Evolutionary conservation across 345 rosid genomes (phyloP).

Genomic region (Aegle marmelos): DNA sequence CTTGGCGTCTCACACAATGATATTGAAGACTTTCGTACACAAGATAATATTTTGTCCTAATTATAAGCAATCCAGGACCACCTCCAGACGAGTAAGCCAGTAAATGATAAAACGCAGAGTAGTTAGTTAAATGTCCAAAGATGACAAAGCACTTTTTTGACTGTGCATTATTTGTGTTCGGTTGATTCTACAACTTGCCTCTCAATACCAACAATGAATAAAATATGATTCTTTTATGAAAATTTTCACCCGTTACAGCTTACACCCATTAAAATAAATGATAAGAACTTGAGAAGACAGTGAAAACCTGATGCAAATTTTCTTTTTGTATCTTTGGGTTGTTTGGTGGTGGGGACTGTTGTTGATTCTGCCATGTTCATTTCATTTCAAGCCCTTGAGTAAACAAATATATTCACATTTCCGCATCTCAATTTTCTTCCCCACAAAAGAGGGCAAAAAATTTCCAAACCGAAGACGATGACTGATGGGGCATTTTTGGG

Average conservation of each 20-base stretch:
- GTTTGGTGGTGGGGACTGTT: conserved; percentile 4
- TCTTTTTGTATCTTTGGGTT: background rate
- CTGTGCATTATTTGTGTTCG: background rate
- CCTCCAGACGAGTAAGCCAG: background rate
- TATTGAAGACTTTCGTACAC: too few relatives aligned
- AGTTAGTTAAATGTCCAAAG: conserved; percentile 12
- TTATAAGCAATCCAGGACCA: conserved; percentile 8
- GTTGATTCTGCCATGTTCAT: conserved; percentile 1
- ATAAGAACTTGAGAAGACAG: too few relatives aligned
- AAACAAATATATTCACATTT: background rate
- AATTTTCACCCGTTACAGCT: background rate
- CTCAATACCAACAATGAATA: background rate
- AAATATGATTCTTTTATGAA: background rate
- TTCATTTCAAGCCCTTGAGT: background rate
- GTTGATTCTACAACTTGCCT: background rate
- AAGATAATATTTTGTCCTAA: conserved; percentile 6
- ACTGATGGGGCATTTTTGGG: background rate
- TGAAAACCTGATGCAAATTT: background rate
- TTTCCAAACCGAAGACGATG: background rate
- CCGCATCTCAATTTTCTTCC: background rate
- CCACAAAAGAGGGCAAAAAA: background rate
- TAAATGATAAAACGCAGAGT: background rate
- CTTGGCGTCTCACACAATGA: background rate
- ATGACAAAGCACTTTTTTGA: background rate
- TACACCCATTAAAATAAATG: background rate